These are phyloP conservation scores for Pythium sp. DNA, from an alignment of 352 stramenopile genomes.

Conservation along the genomic window DNA sequence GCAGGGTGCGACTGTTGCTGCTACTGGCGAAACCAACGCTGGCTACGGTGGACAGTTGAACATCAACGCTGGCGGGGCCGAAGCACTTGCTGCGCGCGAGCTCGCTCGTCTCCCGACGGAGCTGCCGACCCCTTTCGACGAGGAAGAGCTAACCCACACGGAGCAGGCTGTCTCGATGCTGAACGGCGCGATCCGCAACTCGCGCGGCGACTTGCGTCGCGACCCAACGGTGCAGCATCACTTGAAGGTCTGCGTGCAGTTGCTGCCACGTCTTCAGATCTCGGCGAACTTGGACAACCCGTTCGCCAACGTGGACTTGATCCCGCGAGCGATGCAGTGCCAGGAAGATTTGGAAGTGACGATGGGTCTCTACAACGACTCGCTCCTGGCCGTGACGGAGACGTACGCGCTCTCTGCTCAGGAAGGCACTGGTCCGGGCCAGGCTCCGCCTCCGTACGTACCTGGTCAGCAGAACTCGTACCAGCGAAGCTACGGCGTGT, in stretches of 20 bases:
- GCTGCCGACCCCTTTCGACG: constrained; percentile 78
- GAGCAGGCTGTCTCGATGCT: constrained; percentile 78
- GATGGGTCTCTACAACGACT: constrained; percentile 89
- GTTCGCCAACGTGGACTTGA: constrained; percentile 86
- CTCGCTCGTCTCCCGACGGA: constrained; percentile 77
- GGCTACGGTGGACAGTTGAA: constrained; percentile 45
- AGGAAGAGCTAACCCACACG: constrained; percentile 84
- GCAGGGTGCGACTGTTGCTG: constrained; percentile 25
- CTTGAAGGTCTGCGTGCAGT: constrained; percentile 84
- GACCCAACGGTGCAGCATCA: constrained; percentile 82
- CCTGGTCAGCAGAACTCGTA: constrained; percentile 89
- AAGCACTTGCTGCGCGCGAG: constrained; percentile 78
- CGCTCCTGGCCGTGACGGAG: constrained; percentile 80
- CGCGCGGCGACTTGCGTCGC: constrained; percentile 74
- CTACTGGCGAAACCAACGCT: constrained; percentile 15
- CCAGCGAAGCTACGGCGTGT: constrained; percentile 85
- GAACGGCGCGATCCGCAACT: constrained; percentile 76
- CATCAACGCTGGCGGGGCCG: constrained; percentile 64
- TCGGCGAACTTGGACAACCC: constrained; percentile 88
- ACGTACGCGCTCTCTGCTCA: constrained; percentile 82
- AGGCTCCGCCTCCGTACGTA: constrained; percentile 79
- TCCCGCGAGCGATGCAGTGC: constrained; percentile 86
- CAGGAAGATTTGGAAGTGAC: constrained; percentile 85
- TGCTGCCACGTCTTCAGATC: constrained; percentile 83
- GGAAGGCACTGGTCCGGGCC: constrained; percentile 43